Percentiles rank a stretch among this genome's conserved stretches.
Evolutionary conservation across 768 basidiomycete species (phyloP).

Genomic region (Ramaria rubella): DNA sequence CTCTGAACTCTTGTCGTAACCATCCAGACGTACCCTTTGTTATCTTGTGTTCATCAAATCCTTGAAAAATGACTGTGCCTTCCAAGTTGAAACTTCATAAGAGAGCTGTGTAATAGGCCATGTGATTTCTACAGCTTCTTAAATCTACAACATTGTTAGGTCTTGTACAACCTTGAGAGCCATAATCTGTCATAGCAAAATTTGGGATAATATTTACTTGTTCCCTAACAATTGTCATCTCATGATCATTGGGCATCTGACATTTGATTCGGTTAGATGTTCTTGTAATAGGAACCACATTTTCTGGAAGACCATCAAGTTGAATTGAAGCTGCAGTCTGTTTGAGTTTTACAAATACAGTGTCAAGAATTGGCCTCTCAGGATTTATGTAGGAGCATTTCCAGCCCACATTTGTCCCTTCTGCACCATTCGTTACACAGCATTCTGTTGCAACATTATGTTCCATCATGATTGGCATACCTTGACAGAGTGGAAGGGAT

Average conservation of each 20-base stretch:
- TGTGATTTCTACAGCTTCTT: too few relatives aligned
- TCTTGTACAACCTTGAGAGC: not conserved
- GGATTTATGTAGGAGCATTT: too few relatives aligned
- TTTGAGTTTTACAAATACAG: constrained; percentile 1
- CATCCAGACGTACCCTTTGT: too few relatives aligned
- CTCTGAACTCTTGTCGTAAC: too few relatives aligned
- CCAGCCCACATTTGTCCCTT: too few relatives aligned
- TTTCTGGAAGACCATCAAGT: not conserved
- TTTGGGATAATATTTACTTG: not conserved
- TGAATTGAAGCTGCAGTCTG: not conserved
- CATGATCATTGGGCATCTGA: not conserved
- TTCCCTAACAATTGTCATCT: not conserved
- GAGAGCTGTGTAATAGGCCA: constrained; percentile 13
- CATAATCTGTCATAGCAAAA: constrained; percentile 6
- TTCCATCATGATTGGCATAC: not conserved
- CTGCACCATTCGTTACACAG: too few relatives aligned
- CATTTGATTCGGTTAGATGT: not conserved
- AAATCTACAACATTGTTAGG: not conserved
- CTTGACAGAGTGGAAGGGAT: not conserved
- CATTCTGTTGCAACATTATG: too few relatives aligned
- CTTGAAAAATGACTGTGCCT: constrained; percentile 9
- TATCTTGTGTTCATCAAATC: constrained; percentile 3
- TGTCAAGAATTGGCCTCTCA: not conserved
- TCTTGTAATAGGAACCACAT: not conserved
- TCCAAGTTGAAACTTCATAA: constrained; percentile 4